Percentiles rank a stretch among this genome's conserved stretches.
These are phyloP conservation scores for Carex myosuroides DNA, from an alignment of 176 grass and related monocot genomes.

Conservation along the genomic window DNA sequence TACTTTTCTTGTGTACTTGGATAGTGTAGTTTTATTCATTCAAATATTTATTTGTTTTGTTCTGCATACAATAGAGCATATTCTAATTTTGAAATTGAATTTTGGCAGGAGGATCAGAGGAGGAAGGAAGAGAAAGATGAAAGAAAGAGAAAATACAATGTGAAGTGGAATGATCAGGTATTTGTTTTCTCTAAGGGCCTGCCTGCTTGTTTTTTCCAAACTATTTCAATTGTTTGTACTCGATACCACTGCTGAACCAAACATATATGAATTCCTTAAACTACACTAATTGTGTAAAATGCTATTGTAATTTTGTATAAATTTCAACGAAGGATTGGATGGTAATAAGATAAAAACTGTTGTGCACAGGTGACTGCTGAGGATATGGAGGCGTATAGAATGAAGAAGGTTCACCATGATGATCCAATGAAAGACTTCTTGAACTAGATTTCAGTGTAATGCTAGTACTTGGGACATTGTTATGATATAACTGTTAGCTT, in stretches of 20 bases:
- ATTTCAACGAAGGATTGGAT: not conserved
- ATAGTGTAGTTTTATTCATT: not conserved
- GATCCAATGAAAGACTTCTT: constrained; percentile 92
- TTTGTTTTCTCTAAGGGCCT: not conserved
- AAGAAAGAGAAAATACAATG: constrained; percentile 91
- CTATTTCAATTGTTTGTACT: not conserved
- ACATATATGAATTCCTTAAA: not conserved
- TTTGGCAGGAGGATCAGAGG: constrained; percentile 61
- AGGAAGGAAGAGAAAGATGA: constrained; percentile 83
- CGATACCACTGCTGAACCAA: not conserved
- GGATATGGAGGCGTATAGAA: constrained; percentile 94
- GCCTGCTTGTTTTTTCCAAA: not conserved
- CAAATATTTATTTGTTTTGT: not conserved
- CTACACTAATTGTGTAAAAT: not conserved
- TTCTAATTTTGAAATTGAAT: constrained; percentile 30
- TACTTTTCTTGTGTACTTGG: not conserved
- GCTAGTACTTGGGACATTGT: not conserved
- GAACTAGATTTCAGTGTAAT: constrained; percentile 7
- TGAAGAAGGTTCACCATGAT: constrained; percentile 71
- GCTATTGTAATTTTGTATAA: not conserved
- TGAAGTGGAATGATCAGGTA: constrained; percentile 80
- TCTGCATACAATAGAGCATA: not conserved
- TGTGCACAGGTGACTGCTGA: constrained; percentile 53
- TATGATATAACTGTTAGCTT: not conserved
- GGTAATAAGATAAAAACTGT: not conserved